Conservation (phyloP, 1,284 basidiomycete genomes). For the Meira nashicola region DNA sequence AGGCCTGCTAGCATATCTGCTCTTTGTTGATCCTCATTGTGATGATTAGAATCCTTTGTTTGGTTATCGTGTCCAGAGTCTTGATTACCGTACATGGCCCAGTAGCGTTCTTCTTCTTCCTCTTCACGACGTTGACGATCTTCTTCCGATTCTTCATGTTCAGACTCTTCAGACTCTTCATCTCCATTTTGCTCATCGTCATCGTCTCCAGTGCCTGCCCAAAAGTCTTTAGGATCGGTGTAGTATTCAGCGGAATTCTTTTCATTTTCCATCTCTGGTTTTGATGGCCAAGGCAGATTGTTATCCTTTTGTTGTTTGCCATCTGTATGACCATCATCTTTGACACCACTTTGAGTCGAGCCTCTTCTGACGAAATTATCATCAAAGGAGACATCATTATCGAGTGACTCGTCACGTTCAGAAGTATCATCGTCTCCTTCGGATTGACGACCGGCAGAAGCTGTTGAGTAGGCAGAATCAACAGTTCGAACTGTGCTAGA, state of each 20-base stretch:
- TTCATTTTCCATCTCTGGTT: not conserved
- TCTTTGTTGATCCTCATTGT: not conserved
- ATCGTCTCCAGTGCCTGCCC: constrained; percentile 13
- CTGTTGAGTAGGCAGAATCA: not conserved
- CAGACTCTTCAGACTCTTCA: not conserved
- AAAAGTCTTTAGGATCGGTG: constrained; percentile 15
- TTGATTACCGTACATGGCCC: constrained; percentile 1
- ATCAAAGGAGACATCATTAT: no score
- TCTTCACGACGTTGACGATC: not conserved
- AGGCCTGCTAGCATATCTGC: no score
- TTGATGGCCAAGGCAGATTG: not conserved
- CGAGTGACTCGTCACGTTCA: no score
- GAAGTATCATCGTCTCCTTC: no score
- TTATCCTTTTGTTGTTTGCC: not conserved
- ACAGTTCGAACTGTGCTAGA: not conserved
- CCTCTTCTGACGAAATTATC: no score
- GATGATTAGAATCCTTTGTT: not conserved
- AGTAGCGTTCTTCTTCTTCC: constrained; percentile 3
- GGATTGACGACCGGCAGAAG: not conserved
- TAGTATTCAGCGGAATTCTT: constrained; percentile 8
- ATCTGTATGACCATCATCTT: no score
- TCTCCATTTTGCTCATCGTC: constrained; percentile 5
- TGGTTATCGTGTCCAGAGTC: not conserved
- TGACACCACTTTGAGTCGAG: no score
- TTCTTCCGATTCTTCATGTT: not conserved